Conservation (phyloP, 371 early-diverging fungal species). For the Mortierella sp. region DNA sequence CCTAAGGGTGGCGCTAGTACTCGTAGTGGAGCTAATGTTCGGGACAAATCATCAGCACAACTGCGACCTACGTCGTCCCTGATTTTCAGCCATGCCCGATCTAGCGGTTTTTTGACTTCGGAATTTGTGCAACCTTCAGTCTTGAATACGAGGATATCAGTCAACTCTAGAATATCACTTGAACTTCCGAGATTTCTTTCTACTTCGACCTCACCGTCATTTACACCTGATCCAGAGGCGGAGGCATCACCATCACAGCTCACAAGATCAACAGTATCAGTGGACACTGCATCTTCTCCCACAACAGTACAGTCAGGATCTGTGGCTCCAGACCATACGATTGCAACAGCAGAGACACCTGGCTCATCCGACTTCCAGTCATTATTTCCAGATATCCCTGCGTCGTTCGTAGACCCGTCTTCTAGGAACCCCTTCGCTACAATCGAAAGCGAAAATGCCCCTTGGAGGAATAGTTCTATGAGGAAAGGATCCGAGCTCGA, state of each 20-base stretch:
- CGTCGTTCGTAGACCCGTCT: slow-evolving; percentile 17
- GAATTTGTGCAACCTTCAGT: neutral
- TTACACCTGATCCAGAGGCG: slow-evolving; percentile 24
- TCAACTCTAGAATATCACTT: slow-evolving; percentile 4
- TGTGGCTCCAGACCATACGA: slow-evolving; percentile 5
- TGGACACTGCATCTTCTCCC: neutral
- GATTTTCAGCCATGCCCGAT: neutral
- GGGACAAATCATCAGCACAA: neutral
- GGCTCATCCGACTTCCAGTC: slow-evolving; percentile 25
- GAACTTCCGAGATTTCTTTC: slow-evolving; percentile 18
- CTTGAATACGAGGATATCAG: neutral
- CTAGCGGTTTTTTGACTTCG: neutral
- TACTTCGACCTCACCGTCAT: slow-evolving; percentile 28
- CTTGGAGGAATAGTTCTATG: slow-evolving; percentile 39
- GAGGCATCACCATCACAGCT: slow-evolving; percentile 18
- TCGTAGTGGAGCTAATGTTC: neutral
- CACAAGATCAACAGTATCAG: slow-evolving; percentile 2
- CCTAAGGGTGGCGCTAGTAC: slow-evolving; percentile 2
- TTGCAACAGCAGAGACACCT: slow-evolving; percentile 6
- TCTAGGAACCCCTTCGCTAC: slow-evolving; percentile 15
- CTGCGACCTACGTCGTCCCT: neutral
- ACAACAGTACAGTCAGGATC: neutral
- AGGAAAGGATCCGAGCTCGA: slow-evolving; percentile 17
- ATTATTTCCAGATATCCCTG: slow-evolving; percentile 35
- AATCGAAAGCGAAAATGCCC: neutral